Evolutionary conservation across 2,329 filamentous ascomycete genomes (phyloP), one percentile per base, ranked within the genome.

Genomic region (Apiospora koreana): DNA sequence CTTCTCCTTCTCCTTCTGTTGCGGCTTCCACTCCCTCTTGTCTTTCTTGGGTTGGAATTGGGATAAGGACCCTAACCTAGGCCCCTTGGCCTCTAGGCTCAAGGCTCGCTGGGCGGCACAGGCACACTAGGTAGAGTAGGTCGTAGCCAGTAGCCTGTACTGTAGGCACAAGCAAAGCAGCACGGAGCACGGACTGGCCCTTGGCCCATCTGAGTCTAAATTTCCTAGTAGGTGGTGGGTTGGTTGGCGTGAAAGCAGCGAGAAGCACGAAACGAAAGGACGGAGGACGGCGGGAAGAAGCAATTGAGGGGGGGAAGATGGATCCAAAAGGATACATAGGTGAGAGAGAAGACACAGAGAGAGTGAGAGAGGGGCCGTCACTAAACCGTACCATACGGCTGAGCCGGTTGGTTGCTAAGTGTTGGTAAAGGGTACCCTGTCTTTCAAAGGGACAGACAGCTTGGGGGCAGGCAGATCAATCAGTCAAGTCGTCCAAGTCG

Each of bases 211-310:
- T 35, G 54, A 62, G 54, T 62, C 54, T 62, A 62, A 62, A 31
- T 38, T 38, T 8, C 28, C 31, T 31, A 5, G 50, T 21, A n/a
- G n/a, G 48, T 9, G 28, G 46, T 25, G 10, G 6, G 2, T 46
- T 9, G 25, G 25, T 31, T n/a, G n/a, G 50, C 12, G 46, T 16
- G 48, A 21, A 62, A 62, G 54, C 54, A n/a, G 54, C 54, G 54
- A 62, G 54, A 62, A 31, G 54, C 18, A 62, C 54, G 54, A 62
- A 62, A 62, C 54, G 54, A 58, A 35, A 62, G n/a, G n/a, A n/a
- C n/a, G n/a, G n/a, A 35, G 50, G 18, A 38, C 31, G 31, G 54
- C 54, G 54, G 54, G 54, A 62, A 62, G 54, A 62, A 18, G 50
- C 50, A 58, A n/a, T 58, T 25, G 28, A 25, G 50, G 48, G 48